Evolutionary conservation across 106 monocot species (phyloP), one percentile per base, ranked within the genome.

Genomic region (Chionographis japonica): DNA sequence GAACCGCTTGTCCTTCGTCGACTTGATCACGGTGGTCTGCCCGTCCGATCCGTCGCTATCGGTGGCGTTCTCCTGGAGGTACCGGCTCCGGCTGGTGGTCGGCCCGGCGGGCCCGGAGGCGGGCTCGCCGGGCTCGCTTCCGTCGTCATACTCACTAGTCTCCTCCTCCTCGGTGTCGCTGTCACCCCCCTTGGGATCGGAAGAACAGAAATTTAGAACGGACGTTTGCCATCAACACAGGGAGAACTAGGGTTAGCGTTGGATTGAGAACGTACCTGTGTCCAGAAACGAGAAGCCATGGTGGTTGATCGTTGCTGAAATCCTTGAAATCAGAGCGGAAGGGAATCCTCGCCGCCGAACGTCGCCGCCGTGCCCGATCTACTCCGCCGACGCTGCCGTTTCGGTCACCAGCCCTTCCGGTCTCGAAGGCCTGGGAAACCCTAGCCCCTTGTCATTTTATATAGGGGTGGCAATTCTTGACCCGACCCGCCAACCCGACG

Each of bases 1-100:
- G 35, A 84, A 78, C 19, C 92, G 69, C 70, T 89, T 89, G 68
- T 89, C 89, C 4, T 85, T 81, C 4, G 89, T 84, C 1, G 89
- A 87, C 12, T 80, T 80, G n/a, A 97, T 71, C 10, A 89, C 86
- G 4, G 92, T 83, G 27, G 63, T 78, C 8, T 76, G 68, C 7
- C 65, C 71, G 43, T 89, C 92, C 3, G 88, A 88, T 52, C 86
- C 95, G 56, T 97, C 97, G 36, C 84, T 86, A 54, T 85, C 89
- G 40, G 79, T 86, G 0, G 63, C 84, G 18, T 76, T 52, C 4
- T 13, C 61, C 40, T 61, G 54, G 3, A 84, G 75, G 62, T 90
- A 90, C 1, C 74, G 58, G 68, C 43, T 83, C 2, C 66, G 16
- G 6, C 17, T 54, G 2, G 68, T 56, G 38, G 70, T 19, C 16